Conservation (phyloP, 352 stramenopile species). For the Globisporangium acanthophoron region DNA sequence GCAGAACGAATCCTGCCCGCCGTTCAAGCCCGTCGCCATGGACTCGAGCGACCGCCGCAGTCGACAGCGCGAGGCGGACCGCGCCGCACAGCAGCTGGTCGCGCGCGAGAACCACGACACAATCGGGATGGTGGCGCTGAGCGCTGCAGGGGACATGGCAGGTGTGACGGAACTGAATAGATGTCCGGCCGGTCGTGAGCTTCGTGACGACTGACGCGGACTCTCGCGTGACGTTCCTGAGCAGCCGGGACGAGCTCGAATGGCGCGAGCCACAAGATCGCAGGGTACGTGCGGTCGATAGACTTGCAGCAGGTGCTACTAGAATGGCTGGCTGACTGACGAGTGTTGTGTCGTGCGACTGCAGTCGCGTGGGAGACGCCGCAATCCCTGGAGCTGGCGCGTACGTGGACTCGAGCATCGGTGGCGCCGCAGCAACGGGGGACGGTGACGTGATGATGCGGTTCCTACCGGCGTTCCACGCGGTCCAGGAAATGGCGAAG, state of each 20-base stretch:
- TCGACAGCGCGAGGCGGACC: background rate
- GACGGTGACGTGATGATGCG: conserved; percentile 92
- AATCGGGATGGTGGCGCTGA: conserved; percentile 85
- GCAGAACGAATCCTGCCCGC: conserved; percentile 70
- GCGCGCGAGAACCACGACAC: conserved; percentile 85
- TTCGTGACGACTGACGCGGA: background rate
- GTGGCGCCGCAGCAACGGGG: conserved; percentile 80
- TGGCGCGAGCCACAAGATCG: conserved; percentile 86
- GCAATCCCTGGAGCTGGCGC: conserved; percentile 78
- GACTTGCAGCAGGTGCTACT: background rate
- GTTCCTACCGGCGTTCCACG: conserved; percentile 83
- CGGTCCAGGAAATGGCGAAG: conserved; percentile 74
- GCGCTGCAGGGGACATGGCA: conserved; percentile 56
- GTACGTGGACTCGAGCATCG: conserved; percentile 80
- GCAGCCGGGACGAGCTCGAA: conserved; percentile 86
- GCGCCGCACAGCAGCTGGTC: conserved; percentile 24
- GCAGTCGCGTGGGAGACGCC: conserved; percentile 84
- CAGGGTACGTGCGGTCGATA: conserved; percentile 34
- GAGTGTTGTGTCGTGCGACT: background rate
- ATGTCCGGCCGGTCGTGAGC: too few species aligned
- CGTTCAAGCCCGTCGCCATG: conserved; percentile 52
- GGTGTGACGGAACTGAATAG: conserved; percentile 11
- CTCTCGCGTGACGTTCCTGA: background rate
- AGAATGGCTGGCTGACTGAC: background rate
- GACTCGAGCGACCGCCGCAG: background rate